Evolutionary conservation across 2,329 filamentous ascomycete genomes (phyloP).

Genomic region (Didymella glomerata): DNA sequence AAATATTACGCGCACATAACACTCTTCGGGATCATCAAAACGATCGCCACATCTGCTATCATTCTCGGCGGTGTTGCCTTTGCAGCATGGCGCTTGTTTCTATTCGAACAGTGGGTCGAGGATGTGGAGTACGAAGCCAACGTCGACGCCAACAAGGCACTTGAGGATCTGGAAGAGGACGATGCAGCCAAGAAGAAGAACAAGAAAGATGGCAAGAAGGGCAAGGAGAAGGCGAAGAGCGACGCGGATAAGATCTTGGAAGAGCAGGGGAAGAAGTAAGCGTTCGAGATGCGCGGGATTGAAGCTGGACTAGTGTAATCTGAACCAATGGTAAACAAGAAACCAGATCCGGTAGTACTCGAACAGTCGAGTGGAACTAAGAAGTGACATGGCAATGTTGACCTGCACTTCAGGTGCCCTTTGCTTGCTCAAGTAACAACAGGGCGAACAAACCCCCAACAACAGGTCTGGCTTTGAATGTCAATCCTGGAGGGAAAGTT

Average conservation of each 20-base stretch:
- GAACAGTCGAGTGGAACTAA: too few relatives aligned
- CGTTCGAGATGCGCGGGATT: too few relatives aligned
- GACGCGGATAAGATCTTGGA: conserved; percentile 12
- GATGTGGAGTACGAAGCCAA: conserved; percentile 43
- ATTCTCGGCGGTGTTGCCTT: conserved; percentile 16
- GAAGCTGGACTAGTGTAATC: too few relatives aligned
- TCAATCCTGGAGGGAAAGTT: conserved; percentile 75
- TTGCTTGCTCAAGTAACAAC: conserved; percentile 77
- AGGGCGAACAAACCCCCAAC: conserved; percentile 87
- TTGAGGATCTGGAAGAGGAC: conserved; percentile 35
- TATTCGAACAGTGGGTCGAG: conserved; percentile 36
- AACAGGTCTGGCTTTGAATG: conserved; percentile 83
- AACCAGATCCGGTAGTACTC: too few relatives aligned
- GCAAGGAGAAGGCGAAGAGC: conserved; percentile 8
- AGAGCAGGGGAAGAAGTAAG: conserved; percentile 22
- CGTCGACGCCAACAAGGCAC: conserved; percentile 41
- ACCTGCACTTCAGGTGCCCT: too few relatives aligned
- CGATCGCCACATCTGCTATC: not conserved
- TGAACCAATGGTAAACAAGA: too few relatives aligned
- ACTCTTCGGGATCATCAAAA: conserved; percentile 31
- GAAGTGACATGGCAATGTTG: too few relatives aligned
- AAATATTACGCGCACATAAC: conserved; percentile 42
- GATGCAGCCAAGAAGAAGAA: conserved; percentile 2
- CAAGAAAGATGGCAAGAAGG: conserved; percentile 8
- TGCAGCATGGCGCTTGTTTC: conserved; percentile 30